Conservation (phyloP, 495 filamentous ascomycete species). For the Friedmanniomyces simplex region DNA sequence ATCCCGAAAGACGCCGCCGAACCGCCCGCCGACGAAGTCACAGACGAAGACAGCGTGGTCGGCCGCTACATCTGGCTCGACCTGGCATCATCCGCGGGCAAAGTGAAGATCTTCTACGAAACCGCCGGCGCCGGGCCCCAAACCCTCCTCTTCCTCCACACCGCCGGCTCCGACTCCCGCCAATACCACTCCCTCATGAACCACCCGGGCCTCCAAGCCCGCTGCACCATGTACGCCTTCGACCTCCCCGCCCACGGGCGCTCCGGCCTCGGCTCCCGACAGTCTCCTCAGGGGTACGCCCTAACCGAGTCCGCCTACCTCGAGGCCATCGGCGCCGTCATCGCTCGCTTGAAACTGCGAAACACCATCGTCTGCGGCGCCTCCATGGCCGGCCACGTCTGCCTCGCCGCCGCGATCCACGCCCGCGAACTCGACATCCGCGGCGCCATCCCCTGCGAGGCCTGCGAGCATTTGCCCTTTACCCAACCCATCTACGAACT, state of each 20-base stretch:
- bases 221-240: conserved; percentile 32
- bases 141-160: conserved; percentile 33
- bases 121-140: conserved; percentile 28
- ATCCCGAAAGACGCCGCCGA: conserved; percentile 4
- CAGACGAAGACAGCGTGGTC: conserved; percentile 25
- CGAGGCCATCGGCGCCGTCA: conserved; percentile 29
- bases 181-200: conserved; percentile 36
- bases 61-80: conserved; percentile 32
- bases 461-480: conserved; percentile 15
- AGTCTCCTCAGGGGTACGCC: conserved; percentile 25
- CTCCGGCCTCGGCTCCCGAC: conserved; percentile 24
- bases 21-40: conserved; percentile 13
- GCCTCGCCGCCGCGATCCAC: conserved; percentile 32
- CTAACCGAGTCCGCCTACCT: conserved; percentile 33
- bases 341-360: conserved; percentile 26
- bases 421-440: conserved; percentile 31
- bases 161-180: conserved; percentile 30
- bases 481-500: conserved; percentile 12
- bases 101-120: conserved; percentile 33
- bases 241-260: conserved; percentile 34
- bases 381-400: conserved; percentile 35
- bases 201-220: conserved; percentile 23
- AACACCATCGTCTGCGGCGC: conserved; percentile 35
- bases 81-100: conserved; percentile 27
- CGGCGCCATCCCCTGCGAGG: conserved; percentile 33